Percentiles rank a stretch among this genome's conserved stretches.
Evolutionary conservation across 202 grass and related monocot genomes (phyloP).

Genomic region (Saccharum hybrid): DNA sequence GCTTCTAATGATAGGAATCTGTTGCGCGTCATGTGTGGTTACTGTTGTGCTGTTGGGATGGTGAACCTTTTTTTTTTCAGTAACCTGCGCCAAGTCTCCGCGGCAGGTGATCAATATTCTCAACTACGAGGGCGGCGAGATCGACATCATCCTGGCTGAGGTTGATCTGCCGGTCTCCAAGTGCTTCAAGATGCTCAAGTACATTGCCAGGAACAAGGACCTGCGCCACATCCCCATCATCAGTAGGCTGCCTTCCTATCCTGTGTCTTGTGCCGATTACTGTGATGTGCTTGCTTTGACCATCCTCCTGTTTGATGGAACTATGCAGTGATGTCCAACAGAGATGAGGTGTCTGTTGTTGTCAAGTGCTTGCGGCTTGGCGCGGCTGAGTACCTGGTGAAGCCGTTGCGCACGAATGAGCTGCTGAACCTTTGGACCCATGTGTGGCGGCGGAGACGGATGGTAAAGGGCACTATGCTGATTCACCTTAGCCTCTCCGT

Average conservation of each 20-base stretch:
- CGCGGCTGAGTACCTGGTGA: constrained; percentile 89
- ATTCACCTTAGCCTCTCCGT: constrained; percentile 36
- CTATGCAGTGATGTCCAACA: constrained; percentile 81
- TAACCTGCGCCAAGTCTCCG: constrained; percentile 74
- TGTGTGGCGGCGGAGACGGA: constrained; percentile 81
- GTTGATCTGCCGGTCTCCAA: constrained; percentile 83
- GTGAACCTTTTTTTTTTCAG: constrained; percentile 46
- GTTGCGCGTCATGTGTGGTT: background rate
- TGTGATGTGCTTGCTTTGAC: background rate
- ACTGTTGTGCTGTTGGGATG: background rate
- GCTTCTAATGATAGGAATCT: constrained; percentile 11
- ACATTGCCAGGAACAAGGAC: constrained; percentile 83
- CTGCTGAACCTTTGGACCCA: constrained; percentile 96
- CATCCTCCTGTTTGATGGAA: constrained; percentile 7
- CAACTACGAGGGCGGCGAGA: constrained; percentile 69
- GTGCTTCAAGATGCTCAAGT: constrained; percentile 97
- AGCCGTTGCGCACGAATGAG: constrained; percentile 89
- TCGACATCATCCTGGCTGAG: constrained; percentile 91
- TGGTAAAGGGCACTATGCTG: constrained; percentile 53
- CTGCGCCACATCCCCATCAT: constrained; percentile 91
- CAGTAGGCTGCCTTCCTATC: constrained; percentile 56
- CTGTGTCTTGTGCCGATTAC: background rate
- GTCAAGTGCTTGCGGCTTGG: constrained; percentile 93
- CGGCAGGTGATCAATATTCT: constrained; percentile 80
- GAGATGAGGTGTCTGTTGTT: constrained; percentile 90